Evolutionary conservation across 2,329 filamentous ascomycete species (phyloP).

Genomic region (Lasiodiplodia sp.): DNA sequence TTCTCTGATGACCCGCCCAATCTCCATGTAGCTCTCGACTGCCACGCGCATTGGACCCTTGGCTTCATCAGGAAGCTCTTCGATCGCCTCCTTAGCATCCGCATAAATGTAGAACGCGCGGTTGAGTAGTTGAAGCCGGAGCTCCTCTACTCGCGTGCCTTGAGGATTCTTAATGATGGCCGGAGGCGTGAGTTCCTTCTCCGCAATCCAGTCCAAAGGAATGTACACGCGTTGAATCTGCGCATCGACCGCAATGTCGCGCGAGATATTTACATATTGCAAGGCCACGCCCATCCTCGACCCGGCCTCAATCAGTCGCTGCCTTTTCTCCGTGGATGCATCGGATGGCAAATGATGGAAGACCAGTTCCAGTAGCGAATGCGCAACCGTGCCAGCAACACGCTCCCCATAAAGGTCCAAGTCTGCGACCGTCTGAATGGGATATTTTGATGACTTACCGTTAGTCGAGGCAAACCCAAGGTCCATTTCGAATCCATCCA

Average conservation of each 20-base stretch:
- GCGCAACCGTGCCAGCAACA: constrained; percentile 76
- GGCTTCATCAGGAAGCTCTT: constrained; percentile 66
- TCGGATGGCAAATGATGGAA: constrained; percentile 59
- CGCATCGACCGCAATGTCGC: constrained; percentile 74
- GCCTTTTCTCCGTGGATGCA: constrained; percentile 40
- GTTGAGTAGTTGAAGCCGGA: constrained; percentile 64
- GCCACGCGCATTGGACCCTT: constrained; percentile 71
- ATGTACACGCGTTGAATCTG: constrained; percentile 72
- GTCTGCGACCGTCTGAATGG: constrained; percentile 66
- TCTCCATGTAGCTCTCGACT: constrained; percentile 80
- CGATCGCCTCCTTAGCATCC: constrained; percentile 63
- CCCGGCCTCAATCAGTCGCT: constrained; percentile 63
- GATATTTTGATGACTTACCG: constrained; percentile 48
- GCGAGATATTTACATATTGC: constrained; percentile 80
- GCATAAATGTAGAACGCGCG: constrained; percentile 68
- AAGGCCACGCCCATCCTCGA: constrained; percentile 74
- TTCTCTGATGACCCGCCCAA: constrained; percentile 67
- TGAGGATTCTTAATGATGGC: constrained; percentile 62
- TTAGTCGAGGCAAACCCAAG: constrained; percentile 58
- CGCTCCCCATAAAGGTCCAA: constrained; percentile 70
- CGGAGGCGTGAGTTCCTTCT: constrained; percentile 61
- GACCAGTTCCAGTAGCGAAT: constrained; percentile 72
- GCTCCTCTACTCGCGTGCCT: constrained; percentile 54
- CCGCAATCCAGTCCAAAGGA: constrained; percentile 68
- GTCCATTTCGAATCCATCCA: constrained; percentile 75